These are phyloP conservation scores for Fistulifera solaris DNA, from an alignment of 108 stramenopile species.

Conservation along the genomic window DNA sequence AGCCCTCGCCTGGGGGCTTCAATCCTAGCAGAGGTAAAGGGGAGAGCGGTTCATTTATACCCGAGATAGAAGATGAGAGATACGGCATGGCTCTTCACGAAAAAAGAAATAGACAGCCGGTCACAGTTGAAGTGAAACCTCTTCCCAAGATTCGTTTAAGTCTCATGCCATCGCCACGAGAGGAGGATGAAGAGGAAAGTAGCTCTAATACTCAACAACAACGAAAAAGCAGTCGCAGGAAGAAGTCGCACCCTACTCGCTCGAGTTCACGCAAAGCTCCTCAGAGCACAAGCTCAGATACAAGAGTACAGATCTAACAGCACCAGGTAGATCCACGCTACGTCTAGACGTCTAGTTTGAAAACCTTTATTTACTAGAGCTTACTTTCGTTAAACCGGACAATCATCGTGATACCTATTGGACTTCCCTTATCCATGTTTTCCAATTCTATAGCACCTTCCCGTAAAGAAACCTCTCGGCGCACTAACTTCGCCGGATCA, in stretches of 20 bases:
- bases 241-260: too few relatives aligned
- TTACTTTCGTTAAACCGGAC: slow-evolving; percentile 35
- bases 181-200: slow-evolving; percentile 77
- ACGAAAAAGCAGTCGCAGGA: slow-evolving; percentile 2
- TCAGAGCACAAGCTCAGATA: too few relatives aligned
- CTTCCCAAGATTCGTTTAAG: slow-evolving; percentile 77
- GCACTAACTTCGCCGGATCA: slow-evolving; percentile 40
- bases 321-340: too few relatives aligned
- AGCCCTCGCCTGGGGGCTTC: slow-evolving; percentile 4
- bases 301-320: too few relatives aligned
- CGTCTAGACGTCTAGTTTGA: too few relatives aligned
- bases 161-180: slow-evolving; percentile 76
- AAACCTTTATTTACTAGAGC: not conserved
- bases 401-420: slow-evolving; percentile 65
- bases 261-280: too few relatives aligned
- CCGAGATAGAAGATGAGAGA: slow-evolving; percentile 11
- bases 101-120: not conserved
- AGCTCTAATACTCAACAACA: slow-evolving; percentile 4
- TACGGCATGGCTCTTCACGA: not conserved
- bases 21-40: slow-evolving; percentile 5
- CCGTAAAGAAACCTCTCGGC: slow-evolving; percentile 41
- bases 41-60: slow-evolving; percentile 1
- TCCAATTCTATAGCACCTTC: slow-evolving; percentile 54
- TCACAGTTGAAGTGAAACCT: slow-evolving; percentile 74
- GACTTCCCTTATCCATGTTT: slow-evolving; percentile 62